Percentiles rank a stretch among this genome's conserved stretches.
Conservation (phyloP, 1,284 basidiomycete genomes). For the Polyporus tsugae region DNA sequence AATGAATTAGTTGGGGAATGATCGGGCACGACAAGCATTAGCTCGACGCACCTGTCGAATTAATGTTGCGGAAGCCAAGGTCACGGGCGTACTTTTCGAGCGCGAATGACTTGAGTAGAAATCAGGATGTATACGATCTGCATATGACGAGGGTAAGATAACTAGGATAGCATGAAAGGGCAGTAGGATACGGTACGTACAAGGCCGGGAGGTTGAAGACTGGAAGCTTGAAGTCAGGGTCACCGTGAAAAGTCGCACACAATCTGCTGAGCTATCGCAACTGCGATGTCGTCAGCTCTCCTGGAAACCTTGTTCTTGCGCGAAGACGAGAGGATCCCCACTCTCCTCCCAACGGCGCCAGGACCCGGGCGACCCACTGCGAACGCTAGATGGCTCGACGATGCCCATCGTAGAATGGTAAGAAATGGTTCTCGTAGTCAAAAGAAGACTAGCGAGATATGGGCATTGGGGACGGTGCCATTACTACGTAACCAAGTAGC, state of each 20-base stretch:
- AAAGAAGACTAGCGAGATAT: neutral
- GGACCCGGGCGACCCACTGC: neutral
- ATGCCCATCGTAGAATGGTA: neutral
- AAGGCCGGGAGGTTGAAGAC: too few species aligned
- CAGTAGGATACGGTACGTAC: neutral
- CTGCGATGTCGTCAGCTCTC: neutral
- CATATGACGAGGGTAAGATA: neutral
- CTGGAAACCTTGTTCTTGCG: neutral
- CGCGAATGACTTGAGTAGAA: too few species aligned
- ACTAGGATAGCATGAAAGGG: neutral
- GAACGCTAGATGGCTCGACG: neutral
- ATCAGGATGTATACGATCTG: neutral
- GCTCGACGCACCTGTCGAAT: too few species aligned
- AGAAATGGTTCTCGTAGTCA: neutral
- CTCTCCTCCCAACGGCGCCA: too few species aligned
- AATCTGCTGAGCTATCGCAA: too few species aligned
- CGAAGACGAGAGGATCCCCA: neutral
- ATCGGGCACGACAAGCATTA: too few species aligned
- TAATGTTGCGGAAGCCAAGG: too few species aligned
- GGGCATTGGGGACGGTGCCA: neutral
- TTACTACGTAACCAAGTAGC: slow-evolving; percentile 1
- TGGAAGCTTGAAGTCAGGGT: too few species aligned
- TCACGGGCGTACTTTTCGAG: too few species aligned
- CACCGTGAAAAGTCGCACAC: too few species aligned
- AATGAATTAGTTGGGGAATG: too few species aligned